Evolutionary conservation across 345 rosid species (phyloP), one percentile per base, ranked within the genome.

Genomic region (Xanthoceras sorbifolium): DNA sequence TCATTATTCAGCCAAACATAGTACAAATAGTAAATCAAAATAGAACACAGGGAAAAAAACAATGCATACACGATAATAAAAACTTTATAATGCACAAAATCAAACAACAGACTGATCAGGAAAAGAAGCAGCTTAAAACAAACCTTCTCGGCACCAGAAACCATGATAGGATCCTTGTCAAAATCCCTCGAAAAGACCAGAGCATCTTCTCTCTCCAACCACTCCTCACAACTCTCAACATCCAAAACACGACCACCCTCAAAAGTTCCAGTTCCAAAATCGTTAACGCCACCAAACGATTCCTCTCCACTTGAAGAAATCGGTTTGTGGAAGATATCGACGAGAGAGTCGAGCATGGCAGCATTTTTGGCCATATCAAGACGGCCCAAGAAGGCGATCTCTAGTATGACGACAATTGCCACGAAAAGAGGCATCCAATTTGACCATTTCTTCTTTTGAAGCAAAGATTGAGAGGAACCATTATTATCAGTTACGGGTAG

Each of bases 381-480:
- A 38, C 91, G 90, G 87, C 97, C 91, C 86, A 95, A 85, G 74
- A 95, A 91, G 72, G 84, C 87, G 78, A 93, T 88, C 89, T 93
- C 98, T 9, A 88, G 90, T 46, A 90, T 67, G 59, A 93, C 89
- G 32, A 90, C 94, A 14, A 95, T 77, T 40, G 85, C 85, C 61
- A 96, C 94, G 64, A 91, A 85, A 71, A 91, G 52, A 26, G 93
- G 94, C 82, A 96, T 68, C 38, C 88, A 60, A 68, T 81, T 91
- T 26, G 93, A 85, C 74, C 92, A 84, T 73, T 87, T 96, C 86
- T 73, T 85, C 82, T 82, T 93, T 54, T 82, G 14, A 12, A 69
- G 74, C 2, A 72, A 64, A 10, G 89, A 77, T n/a, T n/a, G n/a
- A 50, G 89, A 76, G 11, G 81, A 55, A 65, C 78, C 85, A 76